phyloP scores from a whole-genome alignment of 306 rosid genomes.

The Glycyrrhiza uralensis region DNA sequence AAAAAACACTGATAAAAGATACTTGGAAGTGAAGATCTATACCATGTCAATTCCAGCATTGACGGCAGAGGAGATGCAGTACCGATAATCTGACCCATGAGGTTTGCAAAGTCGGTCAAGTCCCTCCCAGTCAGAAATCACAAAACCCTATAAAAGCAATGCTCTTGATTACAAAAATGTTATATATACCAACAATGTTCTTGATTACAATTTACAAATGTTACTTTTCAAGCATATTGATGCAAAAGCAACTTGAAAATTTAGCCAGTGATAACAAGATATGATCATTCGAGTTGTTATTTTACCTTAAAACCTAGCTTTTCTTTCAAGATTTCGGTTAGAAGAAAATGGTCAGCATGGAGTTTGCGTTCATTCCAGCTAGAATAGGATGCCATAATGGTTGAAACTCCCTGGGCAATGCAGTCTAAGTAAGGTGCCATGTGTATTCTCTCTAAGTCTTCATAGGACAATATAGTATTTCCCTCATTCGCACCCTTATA shows the following conservation, averaged over 20 bases:
- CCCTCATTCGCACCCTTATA: constrained; percentile 79
- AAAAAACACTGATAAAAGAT: not conserved
- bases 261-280: not conserved
- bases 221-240: not conserved
- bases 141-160: constrained; percentile 64
- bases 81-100: constrained; percentile 55
- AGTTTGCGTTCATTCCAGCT: constrained; percentile 79
- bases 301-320: constrained; percentile 82
- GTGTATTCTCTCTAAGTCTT: constrained; percentile 76
- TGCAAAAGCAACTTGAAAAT: not conserved
- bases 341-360: constrained; percentile 62
- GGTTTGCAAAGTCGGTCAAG: constrained; percentile 62
- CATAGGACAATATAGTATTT: constrained; percentile 59
- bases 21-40: constrained; percentile 16
- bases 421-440: constrained; percentile 89
- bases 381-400: constrained; percentile 84
- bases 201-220: not conserved
- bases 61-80: constrained; percentile 56
- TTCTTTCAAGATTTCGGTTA: constrained; percentile 69
- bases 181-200: constrained; percentile 10
- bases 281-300: not conserved
- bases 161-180: not conserved
- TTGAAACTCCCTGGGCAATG: constrained; percentile 76
- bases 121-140: constrained; percentile 85
- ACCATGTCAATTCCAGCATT: constrained; percentile 96